phyloP scores from a whole-genome alignment of 345 rosid species.

The Salix brachista region DNA sequence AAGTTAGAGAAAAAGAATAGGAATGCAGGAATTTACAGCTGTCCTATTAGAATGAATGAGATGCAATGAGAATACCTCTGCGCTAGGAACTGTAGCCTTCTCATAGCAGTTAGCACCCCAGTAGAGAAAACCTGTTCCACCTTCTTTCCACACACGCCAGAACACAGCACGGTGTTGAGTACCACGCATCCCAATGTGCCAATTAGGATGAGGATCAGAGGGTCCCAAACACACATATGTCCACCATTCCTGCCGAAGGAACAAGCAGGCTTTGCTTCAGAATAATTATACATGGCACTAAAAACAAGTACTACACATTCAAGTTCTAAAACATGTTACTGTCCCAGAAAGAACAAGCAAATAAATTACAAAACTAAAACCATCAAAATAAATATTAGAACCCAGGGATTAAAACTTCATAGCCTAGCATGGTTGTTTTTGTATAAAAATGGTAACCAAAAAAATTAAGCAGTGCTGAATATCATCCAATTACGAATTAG shows the following conservation, averaged over 20 bases:
- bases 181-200: constrained; percentile 99
- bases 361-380: neutral
- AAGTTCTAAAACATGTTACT: neutral
- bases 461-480: neutral
- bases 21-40: neutral
- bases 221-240: constrained; percentile 97
- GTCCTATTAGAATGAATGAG: neutral
- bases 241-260: constrained; percentile 82
- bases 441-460: neutral
- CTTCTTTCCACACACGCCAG: constrained; percentile 99
- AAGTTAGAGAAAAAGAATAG: neutral
- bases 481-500: neutral
- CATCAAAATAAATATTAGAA: neutral
- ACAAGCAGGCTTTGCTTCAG: constrained; percentile 9
- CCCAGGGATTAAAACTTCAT: neutral
- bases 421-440: neutral
- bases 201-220: constrained; percentile 95
- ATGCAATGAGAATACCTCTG: constrained; percentile 57
- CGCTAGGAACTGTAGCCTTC: constrained; percentile 84
- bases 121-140: constrained; percentile 87
- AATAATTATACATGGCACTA: neutral
- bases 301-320: neutral
- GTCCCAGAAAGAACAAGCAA: neutral
- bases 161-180: constrained; percentile 96
- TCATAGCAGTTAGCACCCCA: constrained; percentile 99